Evolutionary conservation across 2,329 filamentous ascomycete genomes (phyloP), one percentile per base, ranked within the genome.

Genomic region (Fusarium tanahbumbuense): DNA sequence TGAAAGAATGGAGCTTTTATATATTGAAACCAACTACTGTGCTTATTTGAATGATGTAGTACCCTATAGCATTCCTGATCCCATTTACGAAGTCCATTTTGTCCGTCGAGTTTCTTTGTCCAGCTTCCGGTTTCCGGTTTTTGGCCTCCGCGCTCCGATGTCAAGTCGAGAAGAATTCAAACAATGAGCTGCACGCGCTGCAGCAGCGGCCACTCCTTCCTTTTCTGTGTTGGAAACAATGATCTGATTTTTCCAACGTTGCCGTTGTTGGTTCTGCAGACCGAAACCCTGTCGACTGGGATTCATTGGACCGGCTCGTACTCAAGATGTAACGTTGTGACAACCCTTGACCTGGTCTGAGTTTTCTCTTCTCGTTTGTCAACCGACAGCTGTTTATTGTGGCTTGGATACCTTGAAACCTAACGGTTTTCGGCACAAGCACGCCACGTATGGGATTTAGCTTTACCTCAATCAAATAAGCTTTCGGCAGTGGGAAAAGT

Each of bases 61-160:
- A 34, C 32, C 16, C 16, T 34, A 16, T 34, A 10, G 16, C 2
- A 18, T 10, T 18, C 2, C 10, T 18, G 2, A 34, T 34, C 16
- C 3, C 0, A 18, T 3, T 34, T 10, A 9, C 16, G 0, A 34
- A 18, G 32, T 37, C 9, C 18, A n/a, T 2, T 37, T 7, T n/a
- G 34, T n/a, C 18, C 34, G 1, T 3, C 28, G 28, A n/a, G 5
- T 11, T n/a, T 11, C 34, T 11, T 6, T 18, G 34, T 4, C 18
- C 3, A 12, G 10, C 18, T n/a, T 37, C 34, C 9, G 34, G 16
- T n/a, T 37, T 37, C 34, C 34, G 18, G 6, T 7, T 28, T 28
- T 28, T 28, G 11, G 28, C 1, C 6, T 8, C 6, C 28, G 28
- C 0, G 12, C 18, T 37, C 18, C 6, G 5, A 0, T 37, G 34